Percentiles rank a stretch among this genome's conserved stretches.
Evolutionary conservation across 768 basidiomycete genomes (phyloP).

Genomic region (Lentinula edodes): DNA sequence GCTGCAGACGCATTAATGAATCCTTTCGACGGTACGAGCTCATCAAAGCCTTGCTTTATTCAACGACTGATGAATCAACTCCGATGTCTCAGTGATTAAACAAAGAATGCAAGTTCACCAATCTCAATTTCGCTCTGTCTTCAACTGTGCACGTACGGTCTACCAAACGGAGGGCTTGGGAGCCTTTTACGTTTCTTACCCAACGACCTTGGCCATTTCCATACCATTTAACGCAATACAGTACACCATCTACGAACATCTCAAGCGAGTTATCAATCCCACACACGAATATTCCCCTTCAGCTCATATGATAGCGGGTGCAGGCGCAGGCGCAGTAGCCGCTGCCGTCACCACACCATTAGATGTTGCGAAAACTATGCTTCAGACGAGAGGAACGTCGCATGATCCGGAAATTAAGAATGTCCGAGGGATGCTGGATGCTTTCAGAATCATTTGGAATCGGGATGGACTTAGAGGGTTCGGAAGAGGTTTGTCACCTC

Average conservation of each 20-base stretch:
- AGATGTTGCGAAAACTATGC: constrained; percentile 95
- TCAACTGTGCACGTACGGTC: constrained; percentile 80
- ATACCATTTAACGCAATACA: constrained; percentile 99
- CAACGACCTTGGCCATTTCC: constrained; percentile 93
- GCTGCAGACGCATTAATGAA: constrained; percentile 98
- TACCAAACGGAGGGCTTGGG: constrained; percentile 79
- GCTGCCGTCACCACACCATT: constrained; percentile 95
- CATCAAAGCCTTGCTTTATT: constrained; percentile 7
- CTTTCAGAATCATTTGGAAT: constrained; percentile 81
- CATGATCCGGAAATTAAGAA: constrained; percentile 78
- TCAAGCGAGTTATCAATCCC: constrained; percentile 86
- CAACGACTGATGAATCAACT: constrained; percentile 15
- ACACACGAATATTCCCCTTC: constrained; percentile 83
- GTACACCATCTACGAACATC: constrained; percentile 92
- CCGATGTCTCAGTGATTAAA: constrained; percentile 75
- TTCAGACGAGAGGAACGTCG: constrained; percentile 94
- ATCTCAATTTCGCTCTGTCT: constrained; percentile 84
- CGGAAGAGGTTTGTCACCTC: constrained; percentile 79
- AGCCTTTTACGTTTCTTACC: constrained; percentile 98
- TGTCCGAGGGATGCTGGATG: constrained; percentile 80
- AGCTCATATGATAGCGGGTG: constrained; percentile 90
- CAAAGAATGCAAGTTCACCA: constrained; percentile 98
- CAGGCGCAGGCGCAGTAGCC: constrained; percentile 87
- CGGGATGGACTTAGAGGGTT: constrained; percentile 86
- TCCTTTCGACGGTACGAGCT: constrained; percentile 87